Conservation (phyloP, 768 basidiomycete species). For the Pulveroboletus sp. region DNA sequence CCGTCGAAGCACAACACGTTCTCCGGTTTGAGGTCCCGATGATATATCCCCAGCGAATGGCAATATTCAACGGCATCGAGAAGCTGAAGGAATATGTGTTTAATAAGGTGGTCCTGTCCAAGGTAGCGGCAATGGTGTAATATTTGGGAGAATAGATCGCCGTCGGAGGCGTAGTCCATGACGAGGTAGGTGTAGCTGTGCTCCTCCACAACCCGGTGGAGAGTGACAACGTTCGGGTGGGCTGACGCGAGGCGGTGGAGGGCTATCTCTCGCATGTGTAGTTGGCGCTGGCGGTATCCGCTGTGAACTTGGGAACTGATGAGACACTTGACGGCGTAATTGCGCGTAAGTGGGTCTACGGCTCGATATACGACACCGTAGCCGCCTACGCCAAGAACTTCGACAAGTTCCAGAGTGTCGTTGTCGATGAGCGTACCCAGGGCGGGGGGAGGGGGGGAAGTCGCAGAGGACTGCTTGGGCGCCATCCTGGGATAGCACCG, state of each 20-base stretch:
- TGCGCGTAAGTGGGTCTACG: slow-evolving; percentile 50
- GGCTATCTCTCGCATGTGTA: slow-evolving; percentile 86
- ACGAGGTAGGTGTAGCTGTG: slow-evolving; percentile 79
- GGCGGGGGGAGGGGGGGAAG: slow-evolving; percentile 43
- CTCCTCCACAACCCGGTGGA: slow-evolving; percentile 86
- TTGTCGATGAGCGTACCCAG: slow-evolving; percentile 82
- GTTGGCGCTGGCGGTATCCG: slow-evolving; percentile 54
- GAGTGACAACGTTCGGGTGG: slow-evolving; percentile 79
- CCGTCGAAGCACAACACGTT: slow-evolving; percentile 83
- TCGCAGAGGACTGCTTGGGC: slow-evolving; percentile 30
- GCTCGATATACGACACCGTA: slow-evolving; percentile 96
- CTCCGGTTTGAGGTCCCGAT: slow-evolving; percentile 97
- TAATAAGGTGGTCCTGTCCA: slow-evolving; percentile 81
- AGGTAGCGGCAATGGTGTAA: slow-evolving; percentile 69
- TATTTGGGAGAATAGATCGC: slow-evolving; percentile 92
- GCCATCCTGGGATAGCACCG: slow-evolving; percentile 25
- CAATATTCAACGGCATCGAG: slow-evolving; percentile 92
- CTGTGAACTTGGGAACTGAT: slow-evolving; percentile 45
- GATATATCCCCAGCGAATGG: slow-evolving; percentile 88
- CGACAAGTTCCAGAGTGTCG: slow-evolving; percentile 74
- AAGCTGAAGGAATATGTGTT: slow-evolving; percentile 87
- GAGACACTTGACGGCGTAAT: slow-evolving; percentile 91
- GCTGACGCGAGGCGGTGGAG: slow-evolving; percentile 72
- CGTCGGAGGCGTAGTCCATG: slow-evolving; percentile 88
- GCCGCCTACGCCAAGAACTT: slow-evolving; percentile 87